A percentile compares a stretch with the other conserved stretches of the same genome.
Evolutionary conservation across 1,284 basidiomycete genomes (phyloP).

Genomic region (Porodaedalea pini): DNA sequence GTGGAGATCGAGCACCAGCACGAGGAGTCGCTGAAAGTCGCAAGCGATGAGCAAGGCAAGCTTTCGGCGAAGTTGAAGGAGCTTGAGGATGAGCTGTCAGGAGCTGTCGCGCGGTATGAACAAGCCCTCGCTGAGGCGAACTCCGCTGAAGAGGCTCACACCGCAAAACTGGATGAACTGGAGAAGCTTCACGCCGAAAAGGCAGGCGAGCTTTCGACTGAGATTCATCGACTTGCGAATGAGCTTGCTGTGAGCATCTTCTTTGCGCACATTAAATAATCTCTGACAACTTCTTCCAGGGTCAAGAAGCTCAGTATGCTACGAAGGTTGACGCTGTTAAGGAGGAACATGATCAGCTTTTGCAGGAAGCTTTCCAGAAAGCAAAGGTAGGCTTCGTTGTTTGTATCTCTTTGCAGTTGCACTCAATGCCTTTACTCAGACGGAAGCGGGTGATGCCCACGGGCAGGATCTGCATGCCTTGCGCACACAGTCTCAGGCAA

Average conservation of each 20-base stretch:
- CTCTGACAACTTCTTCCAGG: slow-evolving; percentile 29
- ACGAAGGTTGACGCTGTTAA: slow-evolving; percentile 64
- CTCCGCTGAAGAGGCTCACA: slow-evolving; percentile 45
- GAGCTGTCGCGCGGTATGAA: slow-evolving; percentile 45
- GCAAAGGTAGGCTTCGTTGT: slow-evolving; percentile 55
- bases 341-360: slow-evolving; percentile 58
- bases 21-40: slow-evolving; percentile 42
- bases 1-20: slow-evolving; percentile 44
- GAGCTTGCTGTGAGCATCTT: slow-evolving; percentile 56
- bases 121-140: slow-evolving; percentile 43
- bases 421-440: slow-evolving; percentile 35
- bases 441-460: slow-evolving; percentile 64
- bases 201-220: slow-evolving; percentile 54
- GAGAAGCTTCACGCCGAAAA: slow-evolving; percentile 45
- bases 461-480: slow-evolving; percentile 66
- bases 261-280: not conserved
- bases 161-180: slow-evolving; percentile 45
- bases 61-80: slow-evolving; percentile 44
- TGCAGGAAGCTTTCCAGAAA: slow-evolving; percentile 68
- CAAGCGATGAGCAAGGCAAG: slow-evolving; percentile 43
- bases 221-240: slow-evolving; percentile 50
- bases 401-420: slow-evolving; percentile 12
- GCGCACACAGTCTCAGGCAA: slow-evolving; percentile 59
- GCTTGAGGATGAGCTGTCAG: slow-evolving; percentile 44
- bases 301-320: slow-evolving; percentile 65